These are phyloP conservation scores for Piper longum DNA, from an alignment of 164 flowering plant species.

Conservation along the genomic window DNA sequence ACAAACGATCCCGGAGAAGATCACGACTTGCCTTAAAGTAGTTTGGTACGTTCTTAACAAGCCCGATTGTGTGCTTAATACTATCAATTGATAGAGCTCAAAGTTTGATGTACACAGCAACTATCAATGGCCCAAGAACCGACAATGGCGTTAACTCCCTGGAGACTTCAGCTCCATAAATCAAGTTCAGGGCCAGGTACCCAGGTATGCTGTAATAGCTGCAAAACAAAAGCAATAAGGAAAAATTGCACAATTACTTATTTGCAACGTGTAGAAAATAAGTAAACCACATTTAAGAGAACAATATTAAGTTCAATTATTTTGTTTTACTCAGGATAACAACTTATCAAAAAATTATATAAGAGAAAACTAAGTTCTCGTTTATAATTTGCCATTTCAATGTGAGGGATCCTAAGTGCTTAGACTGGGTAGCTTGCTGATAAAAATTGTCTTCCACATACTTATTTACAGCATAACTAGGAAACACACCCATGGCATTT, in stretches of 20 bases:
- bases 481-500: not conserved
- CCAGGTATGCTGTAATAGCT: conserved; percentile 44
- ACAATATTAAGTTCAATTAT: too few relatives aligned
- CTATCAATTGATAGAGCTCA: too few relatives aligned
- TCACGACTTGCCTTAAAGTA: too few relatives aligned
- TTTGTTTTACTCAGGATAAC: not conserved
- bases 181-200: conserved; percentile 40
- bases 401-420: not conserved
- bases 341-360: not conserved
- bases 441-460: not conserved
- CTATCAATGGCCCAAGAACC: conserved; percentile 55
- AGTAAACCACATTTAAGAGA: too few relatives aligned
- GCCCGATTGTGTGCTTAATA: too few relatives aligned
- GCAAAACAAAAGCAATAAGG: not conserved
- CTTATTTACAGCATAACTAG: not conserved
- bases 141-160: conserved; percentile 79
- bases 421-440: not conserved
- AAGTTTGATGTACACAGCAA: too few relatives aligned
- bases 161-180: conserved; percentile 62
- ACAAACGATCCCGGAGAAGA: too few relatives aligned
- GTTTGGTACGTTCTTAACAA: too few relatives aligned
- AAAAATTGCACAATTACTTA: not conserved
- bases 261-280: not conserved
- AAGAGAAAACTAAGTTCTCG: not conserved
- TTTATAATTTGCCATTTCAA: not conserved